These are phyloP conservation scores for Microcyclospora pomicola DNA, from an alignment of 2,329 filamentous ascomycete species.

Conservation along the genomic window DNA sequence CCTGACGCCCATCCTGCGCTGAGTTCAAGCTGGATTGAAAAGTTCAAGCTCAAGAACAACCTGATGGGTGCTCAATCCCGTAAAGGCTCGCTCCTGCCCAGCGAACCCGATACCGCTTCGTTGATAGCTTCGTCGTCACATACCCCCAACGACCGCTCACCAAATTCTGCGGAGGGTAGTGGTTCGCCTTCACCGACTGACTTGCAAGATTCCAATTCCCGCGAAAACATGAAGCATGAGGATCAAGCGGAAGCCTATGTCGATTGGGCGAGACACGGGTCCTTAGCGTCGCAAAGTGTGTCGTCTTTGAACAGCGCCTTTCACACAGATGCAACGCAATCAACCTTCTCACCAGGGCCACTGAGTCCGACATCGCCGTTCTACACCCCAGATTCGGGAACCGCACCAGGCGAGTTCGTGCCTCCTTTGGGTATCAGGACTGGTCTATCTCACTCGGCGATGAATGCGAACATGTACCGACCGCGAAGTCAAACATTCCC, in stretches of 20 bases:
- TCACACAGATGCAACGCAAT: slow-evolving; percentile 46
- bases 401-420: slow-evolving; percentile 49
- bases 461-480: slow-evolving; percentile 48
- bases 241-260: slow-evolving; percentile 44
- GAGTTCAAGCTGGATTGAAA: slow-evolving; percentile 73
- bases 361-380: slow-evolving; percentile 65
- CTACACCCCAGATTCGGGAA: slow-evolving; percentile 61
- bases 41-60: slow-evolving; percentile 84
- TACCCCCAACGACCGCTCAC: slow-evolving; percentile 55
- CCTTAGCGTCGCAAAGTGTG: slow-evolving; percentile 50
- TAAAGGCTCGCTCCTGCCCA: slow-evolving; percentile 43
- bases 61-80: slow-evolving; percentile 40
- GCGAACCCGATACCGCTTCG: slow-evolving; percentile 54
- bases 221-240: slow-evolving; percentile 49
- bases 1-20: slow-evolving; percentile 60
- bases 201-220: slow-evolving; percentile 45
- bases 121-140: slow-evolving; percentile 44
- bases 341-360: slow-evolving; percentile 54
- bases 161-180: slow-evolving; percentile 54
- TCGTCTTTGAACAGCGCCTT: slow-evolving; percentile 56
- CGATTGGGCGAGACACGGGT: slow-evolving; percentile 49
- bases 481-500: slow-evolving; percentile 84
- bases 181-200: slow-evolving; percentile 57
- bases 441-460: slow-evolving; percentile 29
- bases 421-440: slow-evolving; percentile 27